Evolutionary conservation across 805 yeast species (phyloP).

Genomic region (Lipomyces japonicus): DNA sequence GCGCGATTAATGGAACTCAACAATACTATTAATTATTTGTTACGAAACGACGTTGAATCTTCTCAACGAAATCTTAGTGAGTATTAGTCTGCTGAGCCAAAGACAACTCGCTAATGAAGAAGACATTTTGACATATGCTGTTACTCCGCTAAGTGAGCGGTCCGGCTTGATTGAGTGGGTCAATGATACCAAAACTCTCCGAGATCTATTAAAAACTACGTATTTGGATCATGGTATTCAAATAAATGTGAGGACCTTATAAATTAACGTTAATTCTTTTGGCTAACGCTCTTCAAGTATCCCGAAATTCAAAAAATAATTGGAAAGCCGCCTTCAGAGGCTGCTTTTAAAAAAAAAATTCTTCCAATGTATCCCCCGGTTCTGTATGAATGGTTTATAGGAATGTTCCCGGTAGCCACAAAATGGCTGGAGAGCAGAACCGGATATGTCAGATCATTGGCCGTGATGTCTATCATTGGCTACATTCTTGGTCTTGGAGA

Average conservation of each 20-base stretch:
- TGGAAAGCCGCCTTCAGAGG: not conserved
- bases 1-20: constrained; percentile 92
- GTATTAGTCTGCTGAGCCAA: not conserved
- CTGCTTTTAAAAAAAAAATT: constrained; percentile 4
- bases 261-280: not conserved
- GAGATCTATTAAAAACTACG: constrained; percentile 52
- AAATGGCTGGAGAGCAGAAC: constrained; percentile 81
- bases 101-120: not conserved
- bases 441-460: constrained; percentile 69
- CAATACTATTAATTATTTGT: constrained; percentile 71
- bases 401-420: constrained; percentile 83
- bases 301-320: constrained; percentile 2
- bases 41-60: constrained; percentile 65
- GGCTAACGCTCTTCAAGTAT: not conserved
- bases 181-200: constrained; percentile 65
- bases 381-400: constrained; percentile 80
- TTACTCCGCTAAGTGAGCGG: constrained; percentile 78
- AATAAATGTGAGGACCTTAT: constrained; percentile 1
- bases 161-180: constrained; percentile 93
- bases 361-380: constrained; percentile 55
- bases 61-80: constrained; percentile 57
- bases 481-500: constrained; percentile 92
- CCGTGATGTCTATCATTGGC: constrained; percentile 98
- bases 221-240: constrained; percentile 44
- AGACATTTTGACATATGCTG: constrained; percentile 75